These are phyloP conservation scores for Raphidocelis subcapitata DNA, from an alignment of 139 green algal species.

Conservation along the genomic window DNA sequence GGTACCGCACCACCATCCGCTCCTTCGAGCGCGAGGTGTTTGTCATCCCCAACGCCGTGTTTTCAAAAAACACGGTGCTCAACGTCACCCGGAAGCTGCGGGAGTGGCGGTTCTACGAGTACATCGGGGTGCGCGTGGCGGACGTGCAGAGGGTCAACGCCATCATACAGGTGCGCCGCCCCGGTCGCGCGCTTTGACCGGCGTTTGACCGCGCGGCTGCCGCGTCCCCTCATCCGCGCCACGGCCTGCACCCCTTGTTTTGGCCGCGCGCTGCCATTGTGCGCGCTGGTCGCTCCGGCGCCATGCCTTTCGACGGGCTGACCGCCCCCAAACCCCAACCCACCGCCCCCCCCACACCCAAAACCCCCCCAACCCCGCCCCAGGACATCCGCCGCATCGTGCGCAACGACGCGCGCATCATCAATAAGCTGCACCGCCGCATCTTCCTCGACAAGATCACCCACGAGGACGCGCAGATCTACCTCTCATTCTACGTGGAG, in stretches of 20 bases:
- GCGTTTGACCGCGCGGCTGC: too few species aligned
- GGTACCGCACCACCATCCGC: slow-evolving; percentile 80
- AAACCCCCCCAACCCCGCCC: too few species aligned
- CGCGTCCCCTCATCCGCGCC: too few species aligned
- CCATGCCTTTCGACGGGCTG: slow-evolving; percentile 53
- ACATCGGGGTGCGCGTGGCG: slow-evolving; percentile 58
- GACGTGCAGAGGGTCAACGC: slow-evolving; percentile 66
- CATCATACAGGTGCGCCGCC: slow-evolving; percentile 42
- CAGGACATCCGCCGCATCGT: slow-evolving; percentile 58
- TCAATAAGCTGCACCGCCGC: slow-evolving; percentile 72
- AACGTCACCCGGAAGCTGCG: slow-evolving; percentile 85
- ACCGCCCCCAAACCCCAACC: slow-evolving; percentile 53
- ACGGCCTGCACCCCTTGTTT: slow-evolving; percentile 54
- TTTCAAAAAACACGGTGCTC: slow-evolving; percentile 85
- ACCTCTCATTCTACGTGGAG: slow-evolving; percentile 80
- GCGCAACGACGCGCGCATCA: slow-evolving; percentile 49
- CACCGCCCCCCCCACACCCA: too few species aligned
- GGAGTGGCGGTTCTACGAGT: slow-evolving; percentile 91
- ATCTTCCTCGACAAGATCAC: slow-evolving; percentile 84
- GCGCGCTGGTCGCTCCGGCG: slow-evolving; percentile 70
- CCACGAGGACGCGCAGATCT: slow-evolving; percentile 65
- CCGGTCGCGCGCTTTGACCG: too few species aligned
- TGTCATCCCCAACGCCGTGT: slow-evolving; percentile 75
- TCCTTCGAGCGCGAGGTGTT: slow-evolving; percentile 79
- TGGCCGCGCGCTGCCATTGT: slow-evolving; percentile 87